Base-by-base conservation (phyloP, 192 early-diverging fungal species). In the Mortierella antarctica region DNA sequence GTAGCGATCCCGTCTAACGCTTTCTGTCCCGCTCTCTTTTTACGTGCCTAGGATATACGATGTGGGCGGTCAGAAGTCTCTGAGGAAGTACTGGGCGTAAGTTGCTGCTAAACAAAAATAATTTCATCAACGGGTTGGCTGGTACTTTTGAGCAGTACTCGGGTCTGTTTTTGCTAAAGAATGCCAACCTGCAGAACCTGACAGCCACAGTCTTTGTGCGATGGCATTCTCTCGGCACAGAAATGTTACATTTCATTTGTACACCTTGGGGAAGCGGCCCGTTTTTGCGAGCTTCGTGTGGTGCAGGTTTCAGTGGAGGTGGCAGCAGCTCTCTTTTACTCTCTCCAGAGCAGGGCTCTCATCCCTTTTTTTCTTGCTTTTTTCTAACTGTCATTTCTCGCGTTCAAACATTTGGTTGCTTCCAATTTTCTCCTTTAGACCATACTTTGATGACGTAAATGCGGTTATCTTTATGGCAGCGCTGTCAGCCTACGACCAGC, bases 371-470 rank as follows among this genome's bases (percentile, higher is more conserved):
- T 15, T 40, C 11, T 41, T 21, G 10, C 55, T 15, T 12, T 59
- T 5, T 10, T 40, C 10, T 13, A 40, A 12, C 39, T 59, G 7
- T 2, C 21, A 18, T 63, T 49, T 49, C 8, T 52, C 18, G 31
- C 31, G 31, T 31, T 31, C 31, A 31, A 31, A 31, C 31, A 31
- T 31, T 31, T 3, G 12, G 21, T n/a, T 47, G 5, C 0, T 61
- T 62, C 21, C n/a, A n/a, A n/a, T 39, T 18, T 11, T 17, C 18
- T 57, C 11, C 0, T 41, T 14, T 78, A 85, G 83, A 9, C 86
- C 91, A 5, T 93, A 91, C 74, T 93, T 93, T 78, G 92, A 93
- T 70, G 90, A 93, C 62, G 83, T 86, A 39, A 85, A 89, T 60
- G 86, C 89, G 41, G 90, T 93, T 50, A 93, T 93, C 41, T 93